A percentile compares a stretch with the other conserved stretches of the same genome.
phyloP scores from a whole-genome alignment of 257 asterid species.

The Nicotiana tomentosiformis region DNA sequence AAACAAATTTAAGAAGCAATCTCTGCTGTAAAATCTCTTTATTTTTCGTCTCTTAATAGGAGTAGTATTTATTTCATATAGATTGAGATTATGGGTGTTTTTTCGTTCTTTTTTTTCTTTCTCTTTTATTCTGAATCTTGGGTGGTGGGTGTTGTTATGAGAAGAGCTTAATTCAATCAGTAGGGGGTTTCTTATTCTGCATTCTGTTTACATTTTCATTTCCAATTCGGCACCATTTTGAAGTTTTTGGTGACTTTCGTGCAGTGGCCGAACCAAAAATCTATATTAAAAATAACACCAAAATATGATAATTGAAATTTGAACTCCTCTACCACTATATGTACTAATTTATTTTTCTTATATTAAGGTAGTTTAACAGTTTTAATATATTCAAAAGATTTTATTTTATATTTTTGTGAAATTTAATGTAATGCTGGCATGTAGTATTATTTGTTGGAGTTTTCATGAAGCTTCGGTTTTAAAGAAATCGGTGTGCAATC shows the following conservation, averaged over 20 bases:
- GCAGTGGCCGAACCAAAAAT: too few relatives aligned
- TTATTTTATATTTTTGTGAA: too few relatives aligned
- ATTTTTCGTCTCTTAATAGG: not conserved
- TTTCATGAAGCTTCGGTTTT: not conserved
- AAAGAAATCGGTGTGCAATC: not conserved
- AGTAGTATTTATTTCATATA: not conserved
- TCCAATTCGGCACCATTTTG: not conserved
- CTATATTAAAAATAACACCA: too few relatives aligned
- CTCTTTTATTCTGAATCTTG: not conserved
- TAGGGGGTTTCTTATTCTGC: not conserved
- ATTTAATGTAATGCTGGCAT: not conserved
- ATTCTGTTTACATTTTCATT: not conserved
- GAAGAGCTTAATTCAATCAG: not conserved
- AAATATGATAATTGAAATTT: too few relatives aligned
- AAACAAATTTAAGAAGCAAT: not conserved
- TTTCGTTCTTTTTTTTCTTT: not conserved
- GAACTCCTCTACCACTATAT: too few relatives aligned
- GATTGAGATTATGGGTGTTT: not conserved
- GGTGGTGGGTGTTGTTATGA: conserved; percentile 9
- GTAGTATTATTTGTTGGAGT: not conserved
- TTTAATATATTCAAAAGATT: too few relatives aligned
- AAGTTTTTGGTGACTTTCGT: not conserved
- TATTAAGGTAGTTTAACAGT: too few relatives aligned
- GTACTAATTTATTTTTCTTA: too few relatives aligned
- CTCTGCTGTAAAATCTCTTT: not conserved